Evolutionary conservation across 768 basidiomycete species (phyloP).

Genomic region (Tulasnella sp.): DNA sequence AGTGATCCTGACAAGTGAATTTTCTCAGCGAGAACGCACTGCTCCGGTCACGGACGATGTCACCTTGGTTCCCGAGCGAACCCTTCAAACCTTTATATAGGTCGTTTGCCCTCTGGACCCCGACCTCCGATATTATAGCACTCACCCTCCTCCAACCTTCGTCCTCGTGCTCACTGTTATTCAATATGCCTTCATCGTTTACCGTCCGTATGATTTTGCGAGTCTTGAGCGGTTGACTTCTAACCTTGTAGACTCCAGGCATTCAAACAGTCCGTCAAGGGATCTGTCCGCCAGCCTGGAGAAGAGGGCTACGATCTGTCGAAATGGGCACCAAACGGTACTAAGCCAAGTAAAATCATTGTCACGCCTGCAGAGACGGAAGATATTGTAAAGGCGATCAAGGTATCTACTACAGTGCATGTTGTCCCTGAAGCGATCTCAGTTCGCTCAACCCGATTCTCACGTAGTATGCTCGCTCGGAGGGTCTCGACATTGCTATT

Average conservation of each 20-base stretch:
- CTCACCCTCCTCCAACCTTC: no score
- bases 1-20: no score
- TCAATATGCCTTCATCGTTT: no score
- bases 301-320: constrained; percentile 37
- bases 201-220: no score
- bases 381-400: constrained; percentile 27
- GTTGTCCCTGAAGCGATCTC: not conserved
- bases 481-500: constrained; percentile 18
- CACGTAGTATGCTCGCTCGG: constrained; percentile 14
- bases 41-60: no score
- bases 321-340: constrained; percentile 39
- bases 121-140: no score
- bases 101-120: no score
- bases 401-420: not conserved
- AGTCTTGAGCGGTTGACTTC: no score
- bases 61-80: no score
- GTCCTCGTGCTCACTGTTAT: no score
- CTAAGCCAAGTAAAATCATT: constrained; percentile 36
- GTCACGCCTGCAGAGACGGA: not conserved
- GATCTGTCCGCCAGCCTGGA: constrained; percentile 38
- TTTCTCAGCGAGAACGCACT: no score
- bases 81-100: no score
- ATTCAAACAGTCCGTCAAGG: constrained; percentile 36
- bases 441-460: constrained; percentile 12
- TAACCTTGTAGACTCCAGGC: not conserved